Evolutionary conservation across 305 asterid genomes (phyloP).

Genomic region (Fraxinus velutina): DNA sequence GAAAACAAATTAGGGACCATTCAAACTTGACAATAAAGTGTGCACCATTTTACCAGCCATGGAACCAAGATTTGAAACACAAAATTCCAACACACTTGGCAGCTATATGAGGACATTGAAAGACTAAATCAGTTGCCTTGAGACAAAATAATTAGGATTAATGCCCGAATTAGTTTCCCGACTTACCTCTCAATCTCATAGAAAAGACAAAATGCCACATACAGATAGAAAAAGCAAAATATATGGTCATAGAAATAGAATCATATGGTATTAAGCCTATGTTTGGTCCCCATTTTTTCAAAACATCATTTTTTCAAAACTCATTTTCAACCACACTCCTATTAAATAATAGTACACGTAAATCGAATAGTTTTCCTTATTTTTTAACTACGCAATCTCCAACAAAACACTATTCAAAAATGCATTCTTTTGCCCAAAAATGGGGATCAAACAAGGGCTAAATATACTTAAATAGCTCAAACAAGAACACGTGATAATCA

Average conservation of each 20-base stretch:
- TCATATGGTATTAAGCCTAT: neutral
- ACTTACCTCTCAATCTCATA: neutral
- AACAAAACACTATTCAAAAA: too few species aligned
- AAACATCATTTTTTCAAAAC: too few species aligned
- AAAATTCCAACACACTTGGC: neutral
- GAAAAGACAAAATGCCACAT: neutral
- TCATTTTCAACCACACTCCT: too few species aligned
- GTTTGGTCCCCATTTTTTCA: too few species aligned
- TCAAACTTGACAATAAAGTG: neutral
- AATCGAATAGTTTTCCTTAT: too few species aligned
- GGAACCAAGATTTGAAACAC: neutral
- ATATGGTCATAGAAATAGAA: neutral
- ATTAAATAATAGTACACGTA: too few species aligned
- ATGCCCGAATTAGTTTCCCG: neutral
- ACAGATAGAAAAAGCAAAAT: neutral
- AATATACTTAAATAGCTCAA: too few species aligned
- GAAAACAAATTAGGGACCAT: neutral
- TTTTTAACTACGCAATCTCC: too few species aligned
- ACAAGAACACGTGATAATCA: neutral
- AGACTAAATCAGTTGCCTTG: neutral
- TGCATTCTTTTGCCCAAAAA: too few species aligned
- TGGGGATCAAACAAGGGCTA: too few species aligned
- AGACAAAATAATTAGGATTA: neutral
- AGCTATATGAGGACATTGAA: neutral
- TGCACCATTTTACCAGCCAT: neutral